phyloP scores from a whole-genome alignment of 305 asterid species.

The Solanum hybrid region DNA sequence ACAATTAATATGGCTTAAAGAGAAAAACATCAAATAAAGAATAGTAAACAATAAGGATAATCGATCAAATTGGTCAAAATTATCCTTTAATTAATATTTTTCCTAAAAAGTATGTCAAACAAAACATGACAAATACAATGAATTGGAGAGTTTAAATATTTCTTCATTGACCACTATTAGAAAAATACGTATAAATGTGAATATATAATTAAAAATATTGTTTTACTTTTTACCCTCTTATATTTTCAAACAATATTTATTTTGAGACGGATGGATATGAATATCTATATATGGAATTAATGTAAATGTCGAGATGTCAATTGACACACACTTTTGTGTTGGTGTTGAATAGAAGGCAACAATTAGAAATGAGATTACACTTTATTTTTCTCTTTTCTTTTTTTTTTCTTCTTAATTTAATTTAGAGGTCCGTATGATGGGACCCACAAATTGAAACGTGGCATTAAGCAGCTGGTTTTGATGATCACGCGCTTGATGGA shows the following conservation, averaged over 20 bases:
- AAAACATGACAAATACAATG: background rate
- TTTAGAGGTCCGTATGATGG: background rate
- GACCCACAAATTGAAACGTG: conserved; percentile 1
- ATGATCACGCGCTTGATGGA: background rate
- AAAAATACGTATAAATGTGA: background rate
- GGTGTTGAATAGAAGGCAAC: conserved; percentile 16
- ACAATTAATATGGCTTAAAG: background rate
- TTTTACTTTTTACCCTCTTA: background rate
- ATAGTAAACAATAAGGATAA: background rate
- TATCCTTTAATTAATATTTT: background rate
- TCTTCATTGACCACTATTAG: background rate
- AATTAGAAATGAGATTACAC: background rate
- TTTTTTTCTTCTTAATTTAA: background rate
- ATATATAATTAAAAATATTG: background rate
- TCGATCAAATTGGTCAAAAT: background rate
- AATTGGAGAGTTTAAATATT: background rate
- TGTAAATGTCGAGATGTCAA: conserved; percentile 23
- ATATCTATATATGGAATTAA: conserved; percentile 11
- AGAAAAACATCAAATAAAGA: background rate
- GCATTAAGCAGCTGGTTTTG: background rate
- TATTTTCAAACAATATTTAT: background rate
- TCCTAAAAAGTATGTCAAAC: background rate
- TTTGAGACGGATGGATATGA: background rate
- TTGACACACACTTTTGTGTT: conserved; percentile 25
- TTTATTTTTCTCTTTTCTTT: too few relatives aligned